Evolutionary conservation across 495 filamentous ascomycete genomes (phyloP).

Genomic region (Penicillium angulare): DNA sequence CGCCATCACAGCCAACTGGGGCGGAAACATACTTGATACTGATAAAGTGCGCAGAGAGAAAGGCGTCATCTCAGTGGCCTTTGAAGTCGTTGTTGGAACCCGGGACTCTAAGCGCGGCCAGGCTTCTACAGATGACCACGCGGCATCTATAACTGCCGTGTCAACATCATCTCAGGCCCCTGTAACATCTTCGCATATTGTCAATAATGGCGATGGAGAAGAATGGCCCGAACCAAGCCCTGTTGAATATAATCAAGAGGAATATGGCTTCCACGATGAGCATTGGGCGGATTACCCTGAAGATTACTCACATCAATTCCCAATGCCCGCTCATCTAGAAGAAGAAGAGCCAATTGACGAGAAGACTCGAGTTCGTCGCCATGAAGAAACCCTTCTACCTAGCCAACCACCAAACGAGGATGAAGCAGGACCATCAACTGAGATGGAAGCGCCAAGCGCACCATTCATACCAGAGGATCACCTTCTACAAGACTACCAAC

Average conservation of each 20-base stretch:
- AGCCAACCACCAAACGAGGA: constrained; percentile 60
- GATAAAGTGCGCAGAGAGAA: constrained; percentile 83
- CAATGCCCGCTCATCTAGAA: constrained; percentile 53
- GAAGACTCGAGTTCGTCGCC: constrained; percentile 64
- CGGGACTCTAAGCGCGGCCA: constrained; percentile 68
- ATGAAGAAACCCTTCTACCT: constrained; percentile 68
- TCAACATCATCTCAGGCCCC: constrained; percentile 17
- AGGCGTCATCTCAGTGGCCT: constrained; percentile 76
- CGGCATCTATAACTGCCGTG: constrained; percentile 22
- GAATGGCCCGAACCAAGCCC: constrained; percentile 28
- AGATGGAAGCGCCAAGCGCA: constrained; percentile 29
- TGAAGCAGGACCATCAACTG: constrained; percentile 49
- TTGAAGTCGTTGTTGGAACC: constrained; percentile 88
- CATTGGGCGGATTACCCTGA: constrained; percentile 29
- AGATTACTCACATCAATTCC: constrained; percentile 25
- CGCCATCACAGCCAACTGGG: constrained; percentile 54
- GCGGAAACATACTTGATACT: constrained; percentile 82
- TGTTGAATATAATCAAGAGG: constrained; percentile 32
- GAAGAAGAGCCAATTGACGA: constrained; percentile 60
- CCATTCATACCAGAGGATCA: constrained; percentile 42
- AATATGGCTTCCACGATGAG: constrained; percentile 37
- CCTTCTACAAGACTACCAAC: constrained; percentile 37
- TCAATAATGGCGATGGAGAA: constrained; percentile 27
- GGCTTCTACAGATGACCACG: constrained; percentile 39
- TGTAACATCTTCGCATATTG: neutral